Conservation (phyloP, 257 asterid genomes). For the Fraxinus americana region DNA sequence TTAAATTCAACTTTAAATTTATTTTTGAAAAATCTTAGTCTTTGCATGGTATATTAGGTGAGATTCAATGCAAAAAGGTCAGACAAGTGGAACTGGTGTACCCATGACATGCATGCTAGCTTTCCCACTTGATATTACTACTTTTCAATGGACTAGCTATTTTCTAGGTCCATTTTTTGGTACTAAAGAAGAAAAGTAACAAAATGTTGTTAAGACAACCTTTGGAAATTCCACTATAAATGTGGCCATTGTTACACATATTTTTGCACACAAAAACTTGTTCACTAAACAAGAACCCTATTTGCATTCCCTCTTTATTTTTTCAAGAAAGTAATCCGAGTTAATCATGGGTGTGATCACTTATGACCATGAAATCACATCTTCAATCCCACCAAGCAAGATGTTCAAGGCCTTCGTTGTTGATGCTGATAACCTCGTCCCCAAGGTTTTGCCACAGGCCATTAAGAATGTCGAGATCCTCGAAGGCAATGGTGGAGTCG, state of each 20-base stretch:
- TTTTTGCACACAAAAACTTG: not conserved
- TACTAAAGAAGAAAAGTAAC: too few species aligned
- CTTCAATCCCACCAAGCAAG: constrained; percentile 44
- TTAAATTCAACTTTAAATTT: not conserved
- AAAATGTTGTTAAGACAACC: too few species aligned
- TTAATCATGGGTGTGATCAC: constrained; percentile 34
- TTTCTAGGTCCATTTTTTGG: too few species aligned
- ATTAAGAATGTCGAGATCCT: constrained; percentile 39
- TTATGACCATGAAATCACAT: constrained; percentile 27
- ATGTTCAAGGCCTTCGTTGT: constrained; percentile 42
- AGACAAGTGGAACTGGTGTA: not conserved
- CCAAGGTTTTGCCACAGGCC: constrained; percentile 38
- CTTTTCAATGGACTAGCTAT: too few species aligned
- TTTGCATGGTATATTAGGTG: not conserved
- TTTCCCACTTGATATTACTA: not conserved
- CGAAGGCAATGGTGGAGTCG: constrained; percentile 45
- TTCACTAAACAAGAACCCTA: not conserved
- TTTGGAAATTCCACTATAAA: not conserved
- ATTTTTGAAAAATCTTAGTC: not conserved
- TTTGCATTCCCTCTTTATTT: not conserved
- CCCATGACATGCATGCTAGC: not conserved
- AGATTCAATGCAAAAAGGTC: not conserved
- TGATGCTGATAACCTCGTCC: constrained; percentile 40
- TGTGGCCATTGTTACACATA: not conserved
- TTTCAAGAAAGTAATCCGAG: not conserved